Evolutionary conservation across 805 yeast species (phyloP), one percentile per base, ranked within the genome.

Genomic region (Candida verbasci): DNA sequence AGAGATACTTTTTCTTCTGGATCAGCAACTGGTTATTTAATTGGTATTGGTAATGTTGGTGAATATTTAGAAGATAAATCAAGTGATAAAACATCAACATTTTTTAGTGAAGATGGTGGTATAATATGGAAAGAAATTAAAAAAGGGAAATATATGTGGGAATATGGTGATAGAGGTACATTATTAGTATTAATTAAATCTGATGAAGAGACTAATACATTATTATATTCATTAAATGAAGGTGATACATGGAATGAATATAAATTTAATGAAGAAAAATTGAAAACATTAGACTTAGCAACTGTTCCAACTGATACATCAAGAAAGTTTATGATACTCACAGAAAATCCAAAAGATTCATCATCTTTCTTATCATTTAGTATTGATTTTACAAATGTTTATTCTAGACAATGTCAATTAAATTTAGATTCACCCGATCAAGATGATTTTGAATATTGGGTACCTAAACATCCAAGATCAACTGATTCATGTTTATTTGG

Each of bases 41-140:
- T 93, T 46, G 97, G 84, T n/a, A 77, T 84, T n/a, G 98, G 98
- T 21, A 88, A 84, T 53, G 96, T 87, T 34, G 97, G 97, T 6
- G 74, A 70, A 20, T 42, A 48, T 7, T 62, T 91, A 36, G 25
- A 34, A 21, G 40, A 37, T 23, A 20, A 31, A 17, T 60, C 74
- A 7, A 56, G 60, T 27, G 66, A 70, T 3, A 75, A 79, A 32
- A 33, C 46, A 6, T 68, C 82, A 1, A 86, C 96, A 0, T 93
- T 75, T 52, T 60, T 93, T 42, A 79, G 95, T 3, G 68, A 73
- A n/a, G 97, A 93, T 60, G 98, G 93, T 2, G 98, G 98, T 40
- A 62, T 78, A 11, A 74, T 88, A 3, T 93, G 97, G 97, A 75
- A 59, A 35, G 95, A 86, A 58, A 65, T 91, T 20, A 70, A 62